Percentiles rank a stretch among this genome's conserved stretches.
Conservation (phyloP, 2,329 filamentous ascomycete species). For the Curvularia hawaiiensis region DNA sequence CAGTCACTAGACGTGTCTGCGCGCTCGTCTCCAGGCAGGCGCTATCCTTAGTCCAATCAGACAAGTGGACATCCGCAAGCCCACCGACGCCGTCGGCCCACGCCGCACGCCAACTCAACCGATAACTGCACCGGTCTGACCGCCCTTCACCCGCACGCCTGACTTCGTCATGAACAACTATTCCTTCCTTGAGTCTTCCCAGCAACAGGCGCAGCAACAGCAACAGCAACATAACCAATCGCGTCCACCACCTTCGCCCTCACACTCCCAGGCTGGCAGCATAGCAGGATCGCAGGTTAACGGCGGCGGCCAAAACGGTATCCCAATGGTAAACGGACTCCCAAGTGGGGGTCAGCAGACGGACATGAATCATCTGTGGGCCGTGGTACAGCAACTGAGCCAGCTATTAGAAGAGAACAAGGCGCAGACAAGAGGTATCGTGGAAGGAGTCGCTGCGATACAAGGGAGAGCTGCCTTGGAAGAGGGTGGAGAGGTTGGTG, state of each 20-base stretch:
- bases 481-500: slow-evolving; percentile 35
- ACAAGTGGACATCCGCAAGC: slow-evolving; percentile 6
- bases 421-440: slow-evolving; percentile 45
- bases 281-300: slow-evolving; percentile 36
- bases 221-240: slow-evolving; percentile 24
- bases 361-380: slow-evolving; percentile 52
- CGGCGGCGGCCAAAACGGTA: slow-evolving; percentile 39
- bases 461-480: slow-evolving; percentile 41
- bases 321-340: slow-evolving; percentile 48
- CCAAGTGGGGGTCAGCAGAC: slow-evolving; percentile 49
- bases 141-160: slow-evolving; percentile 14
- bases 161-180: slow-evolving; percentile 43
- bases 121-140: slow-evolving; percentile 11
- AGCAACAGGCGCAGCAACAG: slow-evolving; percentile 17
- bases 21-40: background rate
- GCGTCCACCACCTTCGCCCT: slow-evolving; percentile 44
- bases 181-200: slow-evolving; percentile 40
- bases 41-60: slow-evolving; percentile 12
- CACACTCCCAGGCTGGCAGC: slow-evolving; percentile 28
- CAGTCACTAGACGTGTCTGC: background rate
- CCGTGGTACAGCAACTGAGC: slow-evolving; percentile 48
- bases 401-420: slow-evolving; percentile 49
- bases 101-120: slow-evolving; percentile 20
- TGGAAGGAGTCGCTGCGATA: slow-evolving; percentile 47
- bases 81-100: slow-evolving; percentile 9